These are phyloP conservation scores for Nicotiana paniculata DNA, from an alignment of 257 asterid species.

Conservation along the genomic window DNA sequence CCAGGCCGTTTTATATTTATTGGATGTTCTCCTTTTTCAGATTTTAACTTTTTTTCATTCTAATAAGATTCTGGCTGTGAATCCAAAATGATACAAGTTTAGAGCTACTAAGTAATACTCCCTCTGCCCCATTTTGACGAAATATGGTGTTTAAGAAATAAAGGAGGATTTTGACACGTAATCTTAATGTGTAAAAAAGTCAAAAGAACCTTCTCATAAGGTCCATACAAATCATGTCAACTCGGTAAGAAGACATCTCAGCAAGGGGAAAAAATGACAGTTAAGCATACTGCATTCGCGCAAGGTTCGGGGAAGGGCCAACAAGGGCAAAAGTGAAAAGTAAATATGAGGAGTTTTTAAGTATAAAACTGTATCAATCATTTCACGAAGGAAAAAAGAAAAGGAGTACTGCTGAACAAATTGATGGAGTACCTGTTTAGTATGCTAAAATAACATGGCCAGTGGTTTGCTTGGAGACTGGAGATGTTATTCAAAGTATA, in stretches of 20 bases:
- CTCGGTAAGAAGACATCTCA: background rate
- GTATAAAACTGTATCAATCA: too few relatives aligned
- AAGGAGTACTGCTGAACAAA: background rate
- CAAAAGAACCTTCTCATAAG: background rate
- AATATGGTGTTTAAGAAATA: background rate
- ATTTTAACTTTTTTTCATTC: background rate
- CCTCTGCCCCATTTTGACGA: background rate
- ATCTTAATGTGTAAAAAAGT: background rate
- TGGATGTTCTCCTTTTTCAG: background rate
- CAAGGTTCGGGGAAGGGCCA: too few relatives aligned
- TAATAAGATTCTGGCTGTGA: background rate
- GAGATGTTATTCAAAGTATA: background rate
- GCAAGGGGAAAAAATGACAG: background rate
- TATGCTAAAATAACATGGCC: background rate
- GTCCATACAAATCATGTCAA: background rate
- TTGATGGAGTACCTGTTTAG: slow-evolving; percentile 1
- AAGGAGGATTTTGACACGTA: background rate
- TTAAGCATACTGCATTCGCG: too few relatives aligned
- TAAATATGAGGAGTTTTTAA: background rate
- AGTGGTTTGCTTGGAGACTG: background rate
- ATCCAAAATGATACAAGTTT: background rate
- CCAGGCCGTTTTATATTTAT: background rate
- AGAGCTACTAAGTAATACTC: background rate
- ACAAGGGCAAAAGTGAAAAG: background rate
- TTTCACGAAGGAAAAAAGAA: too few relatives aligned